Percentiles rank a stretch among this genome's conserved stretches.
Conservation (phyloP, 495 filamentous ascomycete genomes). For the Penicillium alfredii region DNA sequence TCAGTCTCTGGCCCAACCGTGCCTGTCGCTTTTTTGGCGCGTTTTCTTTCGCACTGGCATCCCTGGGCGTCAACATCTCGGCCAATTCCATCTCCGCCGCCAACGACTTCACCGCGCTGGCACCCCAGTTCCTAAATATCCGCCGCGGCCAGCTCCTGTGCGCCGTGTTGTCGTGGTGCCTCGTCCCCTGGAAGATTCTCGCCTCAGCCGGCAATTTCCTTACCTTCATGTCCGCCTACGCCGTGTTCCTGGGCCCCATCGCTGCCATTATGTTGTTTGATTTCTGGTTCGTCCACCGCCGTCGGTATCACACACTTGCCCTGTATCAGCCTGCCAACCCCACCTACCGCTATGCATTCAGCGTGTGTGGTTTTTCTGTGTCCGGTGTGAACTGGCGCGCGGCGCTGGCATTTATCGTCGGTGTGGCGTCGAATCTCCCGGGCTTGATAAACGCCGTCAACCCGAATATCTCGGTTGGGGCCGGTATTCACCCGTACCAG, state of each 20-base stretch:
- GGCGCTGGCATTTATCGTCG: slow-evolving; percentile 54
- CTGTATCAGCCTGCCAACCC: slow-evolving; percentile 36
- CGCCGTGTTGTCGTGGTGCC: slow-evolving; percentile 53
- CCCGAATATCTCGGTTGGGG: slow-evolving; percentile 35
- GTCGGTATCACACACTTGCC: slow-evolving; percentile 53
- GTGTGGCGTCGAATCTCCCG: slow-evolving; percentile 57
- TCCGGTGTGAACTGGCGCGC: slow-evolving; percentile 62
- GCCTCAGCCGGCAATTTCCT: slow-evolving; percentile 51
- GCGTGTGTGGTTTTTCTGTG: slow-evolving; percentile 6
- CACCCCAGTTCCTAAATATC: slow-evolving; percentile 56
- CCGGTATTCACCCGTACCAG: slow-evolving; percentile 46
- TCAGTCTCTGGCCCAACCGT: slow-evolving; percentile 44
- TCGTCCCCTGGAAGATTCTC: slow-evolving; percentile 62
- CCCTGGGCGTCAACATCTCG: slow-evolving; percentile 52
- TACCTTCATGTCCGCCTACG: slow-evolving; percentile 58
- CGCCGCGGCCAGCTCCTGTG: slow-evolving; percentile 56
- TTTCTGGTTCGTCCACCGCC: slow-evolving; percentile 60
- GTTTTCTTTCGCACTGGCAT: slow-evolving; percentile 42
- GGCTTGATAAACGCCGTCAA: slow-evolving; percentile 51
- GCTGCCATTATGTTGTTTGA: slow-evolving; percentile 61
- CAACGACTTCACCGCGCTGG: slow-evolving; percentile 57
- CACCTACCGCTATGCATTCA: slow-evolving; percentile 49
- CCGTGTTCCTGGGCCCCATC: slow-evolving; percentile 65
- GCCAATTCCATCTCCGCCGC: slow-evolving; percentile 60
- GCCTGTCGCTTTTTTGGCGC: slow-evolving; percentile 48